Percentiles rank a stretch among this genome's conserved stretches.
These are phyloP conservation scores for Neocucurbitaria cava DNA, from an alignment of 2,329 filamentous ascomycete species.

Conservation along the genomic window DNA sequence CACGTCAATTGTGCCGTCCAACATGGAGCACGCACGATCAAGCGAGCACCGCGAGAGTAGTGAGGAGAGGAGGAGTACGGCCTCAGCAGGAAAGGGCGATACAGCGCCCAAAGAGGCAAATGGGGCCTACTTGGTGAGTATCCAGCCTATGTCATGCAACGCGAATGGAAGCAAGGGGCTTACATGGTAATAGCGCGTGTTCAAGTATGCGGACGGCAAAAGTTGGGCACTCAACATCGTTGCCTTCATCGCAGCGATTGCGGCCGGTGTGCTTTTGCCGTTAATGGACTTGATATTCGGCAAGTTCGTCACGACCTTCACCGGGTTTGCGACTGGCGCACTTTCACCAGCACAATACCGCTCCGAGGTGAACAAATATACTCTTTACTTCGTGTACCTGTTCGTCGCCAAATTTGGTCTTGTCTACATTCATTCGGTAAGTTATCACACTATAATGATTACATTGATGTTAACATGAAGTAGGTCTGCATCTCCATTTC, in stretches of 20 bases:
- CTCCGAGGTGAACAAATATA: conserved; percentile 47
- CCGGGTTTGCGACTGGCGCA: conserved; percentile 48
- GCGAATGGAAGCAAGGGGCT: conserved; percentile 1
- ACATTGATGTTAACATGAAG: conserved; percentile 8
- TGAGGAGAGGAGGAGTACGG: conserved; percentile 6
- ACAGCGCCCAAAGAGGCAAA: conserved; percentile 19
- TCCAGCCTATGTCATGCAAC: background rate
- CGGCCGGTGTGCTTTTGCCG: conserved; percentile 55
- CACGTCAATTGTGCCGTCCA: conserved; percentile 12
- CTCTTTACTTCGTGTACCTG: conserved; percentile 72
- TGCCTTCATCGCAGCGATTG: conserved; percentile 49
- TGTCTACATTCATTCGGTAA: conserved; percentile 58
- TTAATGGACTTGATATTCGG: conserved; percentile 63
- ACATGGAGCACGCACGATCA: conserved; percentile 11
- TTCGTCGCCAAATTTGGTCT: conserved; percentile 71
- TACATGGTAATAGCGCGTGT: conserved; percentile 37
- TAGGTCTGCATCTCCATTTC: conserved; percentile 55
- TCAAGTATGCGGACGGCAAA: conserved; percentile 41
- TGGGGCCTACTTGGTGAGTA: conserved; percentile 34
- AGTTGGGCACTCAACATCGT: conserved; percentile 42
- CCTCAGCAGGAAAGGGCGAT: conserved; percentile 5
- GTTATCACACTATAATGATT: background rate
- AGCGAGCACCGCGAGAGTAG: conserved; percentile 6
- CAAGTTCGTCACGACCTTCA: conserved; percentile 56
- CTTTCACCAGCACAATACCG: conserved; percentile 46